Conservation (phyloP, 2,329 filamentous ascomycete genomes). For the Pseudogymnoascus verrucosus region DNA sequence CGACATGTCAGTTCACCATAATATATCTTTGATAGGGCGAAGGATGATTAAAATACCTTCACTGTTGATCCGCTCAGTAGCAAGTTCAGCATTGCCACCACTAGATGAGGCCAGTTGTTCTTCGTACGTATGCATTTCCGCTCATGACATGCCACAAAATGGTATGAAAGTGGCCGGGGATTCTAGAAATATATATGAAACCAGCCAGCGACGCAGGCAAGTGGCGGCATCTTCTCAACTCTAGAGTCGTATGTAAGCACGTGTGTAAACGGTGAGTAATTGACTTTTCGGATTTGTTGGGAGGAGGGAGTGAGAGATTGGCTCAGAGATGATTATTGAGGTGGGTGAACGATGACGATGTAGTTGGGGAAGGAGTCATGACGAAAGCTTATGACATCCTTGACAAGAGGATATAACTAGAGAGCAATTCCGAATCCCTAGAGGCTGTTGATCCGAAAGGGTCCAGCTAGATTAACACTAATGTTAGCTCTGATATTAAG, state of each 20-base stretch:
- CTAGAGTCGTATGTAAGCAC: slow-evolving; percentile 1
- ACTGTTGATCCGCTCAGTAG: neutral
- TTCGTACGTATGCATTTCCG: neutral
- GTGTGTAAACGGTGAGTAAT: slow-evolving; percentile 1
- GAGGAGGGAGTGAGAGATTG: neutral
- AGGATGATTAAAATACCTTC: neutral
- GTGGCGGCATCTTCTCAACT: neutral
- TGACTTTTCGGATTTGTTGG: neutral
- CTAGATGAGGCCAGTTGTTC: neutral
- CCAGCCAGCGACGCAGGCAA: neutral
- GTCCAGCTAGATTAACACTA: neutral
- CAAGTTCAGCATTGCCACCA: neutral
- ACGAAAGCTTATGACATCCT: neutral
- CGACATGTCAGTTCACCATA: neutral
- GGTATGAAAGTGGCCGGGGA: neutral
- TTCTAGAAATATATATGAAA: slow-evolving; percentile 3
- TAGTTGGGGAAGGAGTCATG: neutral
- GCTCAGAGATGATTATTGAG: neutral
- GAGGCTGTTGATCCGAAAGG: neutral
- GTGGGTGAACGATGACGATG: neutral
- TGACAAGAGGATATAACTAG: neutral
- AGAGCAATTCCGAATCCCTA: neutral
- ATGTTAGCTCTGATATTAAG: slow-evolving; percentile 2
- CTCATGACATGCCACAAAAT: neutral
- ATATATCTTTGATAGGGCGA: neutral